A percentile compares a stretch with the other conserved stretches of the same genome.
These are phyloP conservation scores for Phytophthora multivora DNA, from an alignment of 352 stramenopile species.

Conservation along the genomic window DNA sequence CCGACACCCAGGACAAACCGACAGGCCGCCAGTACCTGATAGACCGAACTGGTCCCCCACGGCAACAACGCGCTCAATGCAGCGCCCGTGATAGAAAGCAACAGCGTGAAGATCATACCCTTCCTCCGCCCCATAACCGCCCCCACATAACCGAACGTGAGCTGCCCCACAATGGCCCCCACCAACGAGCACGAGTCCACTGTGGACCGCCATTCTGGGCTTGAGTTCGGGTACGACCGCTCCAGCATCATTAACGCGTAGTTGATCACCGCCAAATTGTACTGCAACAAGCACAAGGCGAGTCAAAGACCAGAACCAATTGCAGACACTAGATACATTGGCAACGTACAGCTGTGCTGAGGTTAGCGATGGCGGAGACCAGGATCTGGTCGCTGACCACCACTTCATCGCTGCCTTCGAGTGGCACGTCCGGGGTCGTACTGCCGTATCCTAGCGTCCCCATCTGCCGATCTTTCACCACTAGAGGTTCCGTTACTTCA, in stretches of 20 bases:
- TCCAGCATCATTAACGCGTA: slow-evolving; percentile 67
- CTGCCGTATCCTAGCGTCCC: slow-evolving; percentile 26
- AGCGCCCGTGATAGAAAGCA: slow-evolving; percentile 70
- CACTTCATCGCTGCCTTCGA: slow-evolving; percentile 2
- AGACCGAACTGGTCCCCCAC: slow-evolving; percentile 60
- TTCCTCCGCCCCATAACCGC: slow-evolving; percentile 66
- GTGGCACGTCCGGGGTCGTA: slow-evolving; percentile 11
- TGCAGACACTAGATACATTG: background rate
- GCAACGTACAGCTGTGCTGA: slow-evolving; percentile 71
- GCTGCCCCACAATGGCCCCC: slow-evolving; percentile 78
- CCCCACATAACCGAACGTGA: slow-evolving; percentile 84
- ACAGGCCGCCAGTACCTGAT: slow-evolving; percentile 66
- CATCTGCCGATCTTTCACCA: slow-evolving; percentile 21
- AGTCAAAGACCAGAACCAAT: slow-evolving; percentile 1
- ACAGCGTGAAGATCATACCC: slow-evolving; percentile 78
- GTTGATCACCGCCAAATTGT: slow-evolving; percentile 83
- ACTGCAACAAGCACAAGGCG: slow-evolving; percentile 33
- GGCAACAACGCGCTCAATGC: slow-evolving; percentile 60
- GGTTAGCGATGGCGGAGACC: slow-evolving; percentile 80
- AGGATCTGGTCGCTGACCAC: slow-evolving; percentile 50
- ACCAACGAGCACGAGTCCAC: slow-evolving; percentile 76
- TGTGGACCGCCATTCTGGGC: slow-evolving; percentile 58
- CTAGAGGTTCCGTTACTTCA: slow-evolving; percentile 27
- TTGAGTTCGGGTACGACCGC: slow-evolving; percentile 55
- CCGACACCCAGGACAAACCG: slow-evolving; percentile 79